These are phyloP conservation scores for Mycena sp. DNA, from an alignment of 1,284 basidiomycete species.

Conservation along the genomic window DNA sequence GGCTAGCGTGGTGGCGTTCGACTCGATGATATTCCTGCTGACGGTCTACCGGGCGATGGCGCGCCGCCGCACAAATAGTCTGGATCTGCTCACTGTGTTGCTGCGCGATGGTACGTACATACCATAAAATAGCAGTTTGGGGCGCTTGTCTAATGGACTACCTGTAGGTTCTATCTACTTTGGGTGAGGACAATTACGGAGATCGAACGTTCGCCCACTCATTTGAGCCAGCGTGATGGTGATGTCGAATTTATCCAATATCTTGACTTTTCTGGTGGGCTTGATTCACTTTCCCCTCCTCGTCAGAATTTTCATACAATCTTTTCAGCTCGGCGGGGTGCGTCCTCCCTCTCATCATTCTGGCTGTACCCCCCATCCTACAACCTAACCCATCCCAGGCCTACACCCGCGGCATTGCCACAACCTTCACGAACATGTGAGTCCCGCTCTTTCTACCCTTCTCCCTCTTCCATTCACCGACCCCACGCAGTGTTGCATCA, in stretches of 20 bases:
- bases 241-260: constrained; percentile 16
- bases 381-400: neutral
- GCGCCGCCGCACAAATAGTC: neutral
- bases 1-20: constrained; percentile 10
- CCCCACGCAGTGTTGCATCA: constrained; percentile 15
- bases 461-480: neutral
- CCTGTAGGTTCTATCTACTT: constrained; percentile 26
- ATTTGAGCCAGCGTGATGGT: constrained; percentile 26
- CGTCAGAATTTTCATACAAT: neutral
- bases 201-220: neutral
- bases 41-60: constrained; percentile 8
- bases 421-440: constrained; percentile 24
- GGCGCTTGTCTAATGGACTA: no score
- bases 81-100: neutral
- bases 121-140: neutral
- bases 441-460: neutral
- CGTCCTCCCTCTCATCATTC: neutral
- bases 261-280: constrained; percentile 22
- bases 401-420: constrained; percentile 19
- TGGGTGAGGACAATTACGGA: neutral
- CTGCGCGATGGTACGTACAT: constrained; percentile 13
- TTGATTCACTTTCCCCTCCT: neutral
- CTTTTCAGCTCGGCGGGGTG: constrained; percentile 17
- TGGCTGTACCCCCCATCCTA: neutral
- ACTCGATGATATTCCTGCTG: constrained; percentile 13